Evolutionary conservation across 129 eudicot species (phyloP).

Genomic region (Dittrichia graveolens): DNA sequence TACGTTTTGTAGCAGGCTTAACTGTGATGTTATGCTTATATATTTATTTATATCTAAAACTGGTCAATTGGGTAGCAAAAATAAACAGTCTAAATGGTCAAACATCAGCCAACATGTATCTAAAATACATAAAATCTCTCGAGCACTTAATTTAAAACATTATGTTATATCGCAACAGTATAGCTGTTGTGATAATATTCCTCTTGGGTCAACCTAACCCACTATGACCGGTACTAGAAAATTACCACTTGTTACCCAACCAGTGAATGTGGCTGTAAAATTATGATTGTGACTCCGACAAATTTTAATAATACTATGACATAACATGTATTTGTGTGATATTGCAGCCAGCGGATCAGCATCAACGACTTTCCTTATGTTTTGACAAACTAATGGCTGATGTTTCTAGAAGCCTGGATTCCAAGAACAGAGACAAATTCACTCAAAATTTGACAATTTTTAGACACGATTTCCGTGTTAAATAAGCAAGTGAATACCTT

Average conservation of each 20-base stretch:
- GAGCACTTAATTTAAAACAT: no score
- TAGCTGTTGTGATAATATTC: no score
- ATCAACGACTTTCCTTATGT: constrained; percentile 77
- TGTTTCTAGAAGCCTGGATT: constrained; percentile 73
- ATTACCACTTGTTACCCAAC: background rate
- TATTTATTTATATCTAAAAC: no score
- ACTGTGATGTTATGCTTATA: no score
- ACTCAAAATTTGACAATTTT: constrained; percentile 76
- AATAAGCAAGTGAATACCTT: constrained; percentile 33
- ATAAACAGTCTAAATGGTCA: no score
- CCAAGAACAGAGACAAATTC: constrained; percentile 88
- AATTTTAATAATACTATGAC: background rate
- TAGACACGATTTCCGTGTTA: constrained; percentile 82
- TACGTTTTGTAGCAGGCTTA: no score
- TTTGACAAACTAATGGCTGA: constrained; percentile 87
- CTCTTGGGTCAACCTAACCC: no score
- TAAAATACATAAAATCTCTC: no score
- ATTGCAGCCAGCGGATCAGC: constrained; percentile 88
- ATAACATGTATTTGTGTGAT: constrained; percentile 3
- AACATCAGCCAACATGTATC: no score
- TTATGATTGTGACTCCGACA: background rate
- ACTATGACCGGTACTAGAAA: no score
- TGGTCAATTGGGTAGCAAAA: no score
- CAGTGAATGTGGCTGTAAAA: background rate
- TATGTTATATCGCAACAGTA: no score